Evolutionary conservation across 1,284 basidiomycete genomes (phyloP).

Genomic region (Athelia sp.): DNA sequence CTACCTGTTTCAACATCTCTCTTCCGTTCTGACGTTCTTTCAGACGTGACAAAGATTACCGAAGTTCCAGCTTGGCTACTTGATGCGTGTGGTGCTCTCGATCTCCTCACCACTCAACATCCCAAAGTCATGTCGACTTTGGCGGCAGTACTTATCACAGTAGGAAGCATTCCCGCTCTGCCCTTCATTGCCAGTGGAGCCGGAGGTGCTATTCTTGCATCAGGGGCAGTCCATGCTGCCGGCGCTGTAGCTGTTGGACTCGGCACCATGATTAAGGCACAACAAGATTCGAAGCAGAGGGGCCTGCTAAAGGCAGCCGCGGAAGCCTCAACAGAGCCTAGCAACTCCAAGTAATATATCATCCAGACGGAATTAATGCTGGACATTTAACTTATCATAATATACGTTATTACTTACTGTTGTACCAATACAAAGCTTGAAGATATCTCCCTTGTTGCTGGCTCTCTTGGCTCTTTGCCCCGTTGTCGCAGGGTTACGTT

Average conservation of each 20-base stretch:
- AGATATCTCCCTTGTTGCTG: no score
- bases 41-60: constrained; percentile 45
- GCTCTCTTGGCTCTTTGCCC: no score
- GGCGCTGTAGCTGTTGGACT: constrained; percentile 72
- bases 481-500: no score
- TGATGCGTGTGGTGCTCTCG: constrained; percentile 68
- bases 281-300: constrained; percentile 31
- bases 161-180: constrained; percentile 65
- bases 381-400: not conserved
- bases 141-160: constrained; percentile 71
- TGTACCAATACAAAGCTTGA: no score
- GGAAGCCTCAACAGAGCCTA: not conserved
- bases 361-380: no score
- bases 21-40: constrained; percentile 4
- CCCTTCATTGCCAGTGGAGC: constrained; percentile 62
- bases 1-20: not conserved
- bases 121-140: constrained; percentile 70
- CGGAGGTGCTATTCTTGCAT: constrained; percentile 65
- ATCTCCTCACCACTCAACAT: constrained; percentile 67
- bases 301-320: not conserved
- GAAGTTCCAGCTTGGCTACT: constrained; percentile 70
- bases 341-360: not conserved
- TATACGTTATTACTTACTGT: not conserved
- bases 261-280: constrained; percentile 45
- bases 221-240: constrained; percentile 66